A percentile compares a stretch with the other conserved stretches of the same genome.
Conservation (phyloP, 208 protist species). For the Leishmania martiniquensis region DNA sequence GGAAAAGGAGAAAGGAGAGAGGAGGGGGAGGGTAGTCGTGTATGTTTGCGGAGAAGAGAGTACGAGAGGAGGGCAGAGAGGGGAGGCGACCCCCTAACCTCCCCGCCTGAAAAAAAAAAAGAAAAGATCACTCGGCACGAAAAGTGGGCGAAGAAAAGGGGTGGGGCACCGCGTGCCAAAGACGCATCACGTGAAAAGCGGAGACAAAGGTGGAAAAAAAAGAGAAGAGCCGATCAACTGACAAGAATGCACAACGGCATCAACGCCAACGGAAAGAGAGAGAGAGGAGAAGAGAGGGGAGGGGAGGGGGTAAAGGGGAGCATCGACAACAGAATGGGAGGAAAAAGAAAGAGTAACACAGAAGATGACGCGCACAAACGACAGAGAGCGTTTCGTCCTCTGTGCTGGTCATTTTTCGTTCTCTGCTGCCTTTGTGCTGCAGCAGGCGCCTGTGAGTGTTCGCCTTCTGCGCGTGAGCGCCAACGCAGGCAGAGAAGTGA, state of each 20-base stretch:
- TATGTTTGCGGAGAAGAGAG: constrained; percentile 3
- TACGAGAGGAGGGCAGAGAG: not conserved
- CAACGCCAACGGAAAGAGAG: not conserved
- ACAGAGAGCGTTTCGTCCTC: not conserved
- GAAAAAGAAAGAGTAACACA: not conserved
- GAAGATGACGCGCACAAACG: not conserved
- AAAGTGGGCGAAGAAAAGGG: no score
- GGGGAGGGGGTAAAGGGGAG: not conserved
- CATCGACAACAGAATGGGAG: not conserved
- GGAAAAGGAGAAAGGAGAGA: not conserved
- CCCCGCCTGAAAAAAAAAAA: no score
- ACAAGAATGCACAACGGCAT: not conserved
- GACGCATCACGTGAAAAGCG: no score
- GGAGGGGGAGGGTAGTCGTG: constrained; percentile 7
- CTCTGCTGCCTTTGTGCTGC: no score
- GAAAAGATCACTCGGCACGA: no score
- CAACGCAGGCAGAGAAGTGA: not conserved
- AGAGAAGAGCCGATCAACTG: no score
- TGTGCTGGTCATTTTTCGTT: not conserved
- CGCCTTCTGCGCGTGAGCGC: not conserved
- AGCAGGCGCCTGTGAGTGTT: no score
- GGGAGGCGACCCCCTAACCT: no score
- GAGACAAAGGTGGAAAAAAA: not conserved
- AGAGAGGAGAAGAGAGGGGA: no score
- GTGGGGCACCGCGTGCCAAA: no score